Evolutionary conservation across 164 flowering plant species (phyloP).

Genomic region (Vitis rotundifolia): DNA sequence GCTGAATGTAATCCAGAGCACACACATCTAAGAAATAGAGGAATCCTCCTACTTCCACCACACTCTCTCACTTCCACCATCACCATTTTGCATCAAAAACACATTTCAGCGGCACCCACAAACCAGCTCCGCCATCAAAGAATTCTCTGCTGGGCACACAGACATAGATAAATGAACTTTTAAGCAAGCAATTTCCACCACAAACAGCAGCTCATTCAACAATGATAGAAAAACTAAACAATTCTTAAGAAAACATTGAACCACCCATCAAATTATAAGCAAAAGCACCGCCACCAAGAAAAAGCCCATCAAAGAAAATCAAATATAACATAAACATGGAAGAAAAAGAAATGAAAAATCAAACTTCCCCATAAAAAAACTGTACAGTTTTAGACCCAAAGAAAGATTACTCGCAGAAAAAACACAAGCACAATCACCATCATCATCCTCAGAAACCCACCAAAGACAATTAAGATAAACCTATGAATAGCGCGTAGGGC

Average conservation of each 20-base stretch:
- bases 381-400: not conserved
- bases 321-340: not conserved
- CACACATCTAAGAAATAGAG: slow-evolving; percentile 26
- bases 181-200: not conserved
- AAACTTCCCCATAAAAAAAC: not conserved
- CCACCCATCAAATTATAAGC: too few relatives aligned
- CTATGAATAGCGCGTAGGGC: too few relatives aligned
- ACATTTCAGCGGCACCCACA: slow-evolving; percentile 24
- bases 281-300: slow-evolving; percentile 2
- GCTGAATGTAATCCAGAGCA: slow-evolving; percentile 24
- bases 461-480: too few relatives aligned
- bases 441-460: too few relatives aligned
- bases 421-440: too few relatives aligned
- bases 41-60: slow-evolving; percentile 19
- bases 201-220: not conserved
- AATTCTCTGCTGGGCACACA: slow-evolving; percentile 8
- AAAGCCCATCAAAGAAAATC: slow-evolving; percentile 6
- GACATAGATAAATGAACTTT: not conserved
- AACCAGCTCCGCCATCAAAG: slow-evolving; percentile 3
- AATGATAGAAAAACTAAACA: too few relatives aligned
- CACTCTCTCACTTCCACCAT: slow-evolving; percentile 22
- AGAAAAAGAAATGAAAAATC: not conserved
- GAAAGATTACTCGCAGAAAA: not conserved
- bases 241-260: too few relatives aligned
- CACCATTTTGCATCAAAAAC: slow-evolving; percentile 26